phyloP scores from a whole-genome alignment of 495 filamentous ascomycete genomes.

The Aspergillus cavernicola region DNA sequence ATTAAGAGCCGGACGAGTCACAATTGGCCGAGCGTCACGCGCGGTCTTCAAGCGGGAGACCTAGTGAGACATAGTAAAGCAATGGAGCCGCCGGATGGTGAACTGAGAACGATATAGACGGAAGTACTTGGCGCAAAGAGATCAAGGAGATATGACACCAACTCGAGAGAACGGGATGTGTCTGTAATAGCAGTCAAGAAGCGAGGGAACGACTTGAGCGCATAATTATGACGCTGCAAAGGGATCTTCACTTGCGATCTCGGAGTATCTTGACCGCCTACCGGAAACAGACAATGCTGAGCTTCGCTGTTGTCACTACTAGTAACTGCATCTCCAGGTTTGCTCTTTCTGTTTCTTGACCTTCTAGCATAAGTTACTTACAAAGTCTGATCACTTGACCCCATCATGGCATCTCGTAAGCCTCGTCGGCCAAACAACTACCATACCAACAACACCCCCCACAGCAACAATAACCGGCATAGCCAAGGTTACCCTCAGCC shows the following conservation, averaged over 20 bases:
- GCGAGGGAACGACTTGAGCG: too few relatives aligned
- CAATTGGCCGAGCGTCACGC: constrained; percentile 16
- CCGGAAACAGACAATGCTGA: constrained; percentile 12
- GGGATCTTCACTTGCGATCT: too few relatives aligned
- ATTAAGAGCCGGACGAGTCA: constrained; percentile 6
- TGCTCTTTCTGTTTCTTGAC: not conserved
- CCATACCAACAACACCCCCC: constrained; percentile 31
- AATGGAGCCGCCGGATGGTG: too few relatives aligned
- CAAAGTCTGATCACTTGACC: too few relatives aligned
- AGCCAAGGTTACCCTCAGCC: constrained; percentile 28
- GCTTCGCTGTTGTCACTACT: constrained; percentile 1
- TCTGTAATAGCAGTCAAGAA: too few relatives aligned
- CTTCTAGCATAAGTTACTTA: too few relatives aligned
- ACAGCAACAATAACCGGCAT: constrained; percentile 33
- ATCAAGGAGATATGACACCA: too few relatives aligned
- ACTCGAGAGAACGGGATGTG: too few relatives aligned
- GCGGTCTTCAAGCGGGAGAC: constrained; percentile 10
- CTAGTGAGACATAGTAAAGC: too few relatives aligned
- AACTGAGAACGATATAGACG: too few relatives aligned
- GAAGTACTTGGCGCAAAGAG: too few relatives aligned
- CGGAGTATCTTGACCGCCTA: constrained; percentile 20
- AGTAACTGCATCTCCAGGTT: not conserved
- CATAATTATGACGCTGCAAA: not conserved
- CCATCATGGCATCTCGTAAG: constrained; percentile 34
- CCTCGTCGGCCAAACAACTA: constrained; percentile 29